These are phyloP conservation scores for Saksenaea vasiformis DNA, from an alignment of 371 early-diverging fungal species.

Conservation along the genomic window DNA sequence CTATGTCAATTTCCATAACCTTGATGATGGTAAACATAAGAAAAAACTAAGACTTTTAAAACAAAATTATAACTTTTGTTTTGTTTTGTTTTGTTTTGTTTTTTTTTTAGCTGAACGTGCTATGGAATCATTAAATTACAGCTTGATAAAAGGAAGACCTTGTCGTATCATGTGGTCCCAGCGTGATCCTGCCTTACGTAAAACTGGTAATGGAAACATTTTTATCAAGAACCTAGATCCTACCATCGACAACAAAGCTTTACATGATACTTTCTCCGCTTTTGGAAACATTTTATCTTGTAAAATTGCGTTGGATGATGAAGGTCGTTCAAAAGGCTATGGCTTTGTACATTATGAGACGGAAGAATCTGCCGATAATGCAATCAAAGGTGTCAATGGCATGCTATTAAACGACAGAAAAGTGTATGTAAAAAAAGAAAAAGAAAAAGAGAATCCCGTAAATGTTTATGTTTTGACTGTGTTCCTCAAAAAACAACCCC, in stretches of 20 bases:
- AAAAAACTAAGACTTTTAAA: constrained; percentile 20
- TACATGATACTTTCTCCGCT: constrained; percentile 98
- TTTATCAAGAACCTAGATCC: constrained; percentile 99
- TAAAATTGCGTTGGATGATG: constrained; percentile 94
- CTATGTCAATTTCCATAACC: constrained; percentile 95
- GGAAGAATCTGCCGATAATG: constrained; percentile 92
- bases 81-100: too few species aligned
- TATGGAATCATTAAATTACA: constrained; percentile 93
- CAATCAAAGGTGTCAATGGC: constrained; percentile 98
- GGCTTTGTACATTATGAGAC: constrained; percentile 99
- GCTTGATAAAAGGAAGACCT: constrained; percentile 89
- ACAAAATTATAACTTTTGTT: background rate
- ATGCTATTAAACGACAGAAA: constrained; percentile 98
- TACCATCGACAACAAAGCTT: constrained; percentile 96
- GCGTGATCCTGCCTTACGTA: constrained; percentile 96
- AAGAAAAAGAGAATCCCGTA: too few species aligned
- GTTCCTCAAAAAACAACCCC: background rate
- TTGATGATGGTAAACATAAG: constrained; percentile 62
- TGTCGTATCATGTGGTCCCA: constrained; percentile 99
- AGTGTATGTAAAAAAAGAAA: constrained; percentile 54
- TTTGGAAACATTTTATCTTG: constrained; percentile 98
- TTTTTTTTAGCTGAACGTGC: constrained; percentile 80
- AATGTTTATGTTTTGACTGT: background rate
- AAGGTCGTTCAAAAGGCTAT: constrained; percentile 92
- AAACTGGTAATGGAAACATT: constrained; percentile 95